phyloP scores from a whole-genome alignment of 2,329 filamentous ascomycete genomes.

The Lithohypha guttulata region DNA sequence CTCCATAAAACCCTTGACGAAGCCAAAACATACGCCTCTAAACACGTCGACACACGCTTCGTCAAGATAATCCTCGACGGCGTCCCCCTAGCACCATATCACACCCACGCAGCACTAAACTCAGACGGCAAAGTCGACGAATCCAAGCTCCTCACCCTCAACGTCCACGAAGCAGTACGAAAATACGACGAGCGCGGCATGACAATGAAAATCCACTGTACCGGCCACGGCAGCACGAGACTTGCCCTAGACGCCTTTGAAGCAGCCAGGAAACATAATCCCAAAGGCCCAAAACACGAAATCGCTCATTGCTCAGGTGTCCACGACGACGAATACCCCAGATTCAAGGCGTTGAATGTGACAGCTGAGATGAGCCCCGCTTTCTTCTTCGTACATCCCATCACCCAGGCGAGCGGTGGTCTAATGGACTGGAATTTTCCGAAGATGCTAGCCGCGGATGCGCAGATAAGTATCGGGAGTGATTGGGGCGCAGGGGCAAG shows the following conservation, averaged over 20 bases:
- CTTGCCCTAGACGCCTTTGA: slow-evolving; percentile 26
- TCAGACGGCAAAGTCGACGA: slow-evolving; percentile 22
- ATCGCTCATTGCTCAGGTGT: slow-evolving; percentile 12
- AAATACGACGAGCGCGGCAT: slow-evolving; percentile 25
- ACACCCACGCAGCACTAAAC: slow-evolving; percentile 22
- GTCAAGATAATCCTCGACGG: slow-evolving; percentile 23
- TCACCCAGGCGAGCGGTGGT: slow-evolving; percentile 7
- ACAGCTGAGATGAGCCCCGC: slow-evolving; percentile 14
- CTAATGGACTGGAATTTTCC: slow-evolving; percentile 10
- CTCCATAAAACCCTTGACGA: slow-evolving; percentile 10
- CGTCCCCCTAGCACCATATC: slow-evolving; percentile 14
- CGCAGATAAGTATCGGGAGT: slow-evolving; percentile 11
- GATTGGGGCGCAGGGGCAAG: slow-evolving; percentile 13
- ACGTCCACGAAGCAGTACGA: slow-evolving; percentile 21
- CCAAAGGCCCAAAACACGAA: slow-evolving; percentile 26
- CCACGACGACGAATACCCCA: slow-evolving; percentile 9
- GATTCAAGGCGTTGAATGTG: slow-evolving; percentile 9
- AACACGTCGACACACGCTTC: slow-evolving; percentile 13
- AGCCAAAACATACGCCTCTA: slow-evolving; percentile 10
- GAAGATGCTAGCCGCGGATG: slow-evolving; percentile 7
- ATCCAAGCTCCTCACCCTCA: slow-evolving; percentile 18
- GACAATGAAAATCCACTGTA: slow-evolving; percentile 28
- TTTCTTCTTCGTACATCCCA: slow-evolving; percentile 9
- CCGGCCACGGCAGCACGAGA: slow-evolving; percentile 25
- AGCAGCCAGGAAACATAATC: slow-evolving; percentile 21